A percentile compares a stretch with the other conserved stretches of the same genome.
Evolutionary conservation across 2,329 filamentous ascomycete species (phyloP).

Genomic region (Alternaria arborescens): DNA sequence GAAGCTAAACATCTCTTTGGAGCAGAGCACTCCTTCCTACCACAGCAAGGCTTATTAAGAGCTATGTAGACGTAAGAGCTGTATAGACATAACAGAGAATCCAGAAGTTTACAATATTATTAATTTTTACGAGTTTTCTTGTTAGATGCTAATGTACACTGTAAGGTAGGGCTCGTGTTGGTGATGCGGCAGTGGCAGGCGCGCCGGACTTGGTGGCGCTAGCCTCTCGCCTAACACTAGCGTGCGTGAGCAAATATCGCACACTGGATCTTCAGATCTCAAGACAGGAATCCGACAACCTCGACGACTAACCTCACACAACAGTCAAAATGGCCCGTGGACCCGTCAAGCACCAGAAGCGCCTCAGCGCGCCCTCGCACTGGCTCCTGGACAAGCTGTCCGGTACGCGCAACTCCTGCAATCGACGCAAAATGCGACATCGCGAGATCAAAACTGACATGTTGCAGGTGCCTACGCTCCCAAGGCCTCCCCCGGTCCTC

Average conservation of each 20-base stretch:
- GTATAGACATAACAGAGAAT: no score
- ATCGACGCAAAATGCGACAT: constrained; percentile 41
- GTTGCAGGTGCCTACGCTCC: constrained; percentile 63
- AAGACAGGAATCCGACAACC: constrained; percentile 43
- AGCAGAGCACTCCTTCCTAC: no score
- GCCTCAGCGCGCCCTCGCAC: constrained; percentile 97
- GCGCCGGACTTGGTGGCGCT: constrained; percentile 3
- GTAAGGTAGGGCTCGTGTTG: no score
- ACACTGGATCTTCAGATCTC: no score
- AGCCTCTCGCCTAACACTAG: constrained; percentile 17
- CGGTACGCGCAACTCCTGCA: constrained; percentile 65
- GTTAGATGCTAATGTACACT: no score
- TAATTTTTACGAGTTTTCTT: no score
- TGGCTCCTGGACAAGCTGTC: constrained; percentile 99
- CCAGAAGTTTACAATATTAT: no score
- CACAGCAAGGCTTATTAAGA: no score
- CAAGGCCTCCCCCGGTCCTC: constrained; percentile 82
- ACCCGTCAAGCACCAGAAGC: constrained; percentile 99
- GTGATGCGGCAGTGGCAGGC: no score
- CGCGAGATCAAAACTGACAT: constrained; percentile 28
- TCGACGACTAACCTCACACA: constrained; percentile 48
- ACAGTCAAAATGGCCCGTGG: constrained; percentile 70
- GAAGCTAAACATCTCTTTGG: no score
- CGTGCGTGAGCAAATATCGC: no score
- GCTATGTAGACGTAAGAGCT: no score